phyloP scores from a whole-genome alignment of 768 basidiomycete species.

The Lactarius tabidus region DNA sequence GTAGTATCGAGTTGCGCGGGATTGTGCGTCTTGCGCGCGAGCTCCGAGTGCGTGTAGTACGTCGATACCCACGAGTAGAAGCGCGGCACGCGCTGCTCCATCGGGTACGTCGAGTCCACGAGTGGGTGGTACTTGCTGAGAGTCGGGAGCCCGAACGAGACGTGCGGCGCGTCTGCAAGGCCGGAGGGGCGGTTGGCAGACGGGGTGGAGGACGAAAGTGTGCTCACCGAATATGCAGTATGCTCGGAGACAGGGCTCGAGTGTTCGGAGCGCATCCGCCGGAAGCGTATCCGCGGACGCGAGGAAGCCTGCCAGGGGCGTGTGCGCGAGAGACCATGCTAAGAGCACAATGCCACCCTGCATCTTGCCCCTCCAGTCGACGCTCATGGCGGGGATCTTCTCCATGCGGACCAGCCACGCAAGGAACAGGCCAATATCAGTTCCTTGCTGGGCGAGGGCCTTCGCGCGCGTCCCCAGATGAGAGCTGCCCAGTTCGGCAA shows the following conservation, averaged over 20 bases:
- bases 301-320: slow-evolving; percentile 17
- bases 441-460: slow-evolving; percentile 17
- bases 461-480: slow-evolving; percentile 15
- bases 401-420: slow-evolving; percentile 21
- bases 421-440: slow-evolving; percentile 21
- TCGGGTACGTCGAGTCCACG: slow-evolving; percentile 13
- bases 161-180: slow-evolving; percentile 16
- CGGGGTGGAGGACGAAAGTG: neutral
- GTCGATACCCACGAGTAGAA: slow-evolving; percentile 25
- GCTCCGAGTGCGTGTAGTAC: slow-evolving; percentile 22
- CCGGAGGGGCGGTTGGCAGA: neutral
- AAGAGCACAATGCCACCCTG: slow-evolving; percentile 24
- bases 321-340: slow-evolving; percentile 25
- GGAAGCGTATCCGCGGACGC: slow-evolving; percentile 20
- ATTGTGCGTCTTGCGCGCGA: slow-evolving; percentile 8
- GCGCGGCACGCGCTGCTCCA: slow-evolving; percentile 19
- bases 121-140: slow-evolving; percentile 21
- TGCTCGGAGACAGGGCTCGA: slow-evolving; percentile 20
- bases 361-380: neutral
- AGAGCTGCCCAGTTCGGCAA: slow-evolving; percentile 21
- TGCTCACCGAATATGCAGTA: slow-evolving; percentile 24
- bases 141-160: slow-evolving; percentile 19
- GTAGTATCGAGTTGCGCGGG: slow-evolving; percentile 16
- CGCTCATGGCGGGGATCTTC: slow-evolving; percentile 11
- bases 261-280: slow-evolving; percentile 2